phyloP scores from a whole-genome alignment of 2,329 filamentous ascomycete species.

The Pseudogymnoascus destructans region DNA sequence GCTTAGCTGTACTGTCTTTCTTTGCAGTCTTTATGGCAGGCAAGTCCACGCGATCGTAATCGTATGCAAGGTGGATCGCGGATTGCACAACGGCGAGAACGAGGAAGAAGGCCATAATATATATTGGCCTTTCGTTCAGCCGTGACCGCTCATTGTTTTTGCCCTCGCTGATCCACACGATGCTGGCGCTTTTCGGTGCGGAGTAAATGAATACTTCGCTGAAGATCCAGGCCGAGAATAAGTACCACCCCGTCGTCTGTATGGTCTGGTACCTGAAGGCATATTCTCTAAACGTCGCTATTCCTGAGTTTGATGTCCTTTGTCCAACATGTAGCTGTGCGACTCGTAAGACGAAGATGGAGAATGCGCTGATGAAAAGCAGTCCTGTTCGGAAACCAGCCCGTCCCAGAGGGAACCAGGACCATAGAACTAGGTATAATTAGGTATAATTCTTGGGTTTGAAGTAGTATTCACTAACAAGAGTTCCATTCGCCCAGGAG shows the following conservation, averaged over 20 bases:
- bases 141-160: conserved; percentile 58
- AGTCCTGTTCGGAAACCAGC: conserved; percentile 62
- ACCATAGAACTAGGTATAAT: conserved; percentile 49
- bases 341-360: conserved; percentile 75
- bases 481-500: conserved; percentile 56
- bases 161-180: conserved; percentile 61
- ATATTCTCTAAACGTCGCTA: conserved; percentile 48
- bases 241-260: conserved; percentile 64
- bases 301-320: conserved; percentile 56
- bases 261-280: conserved; percentile 43
- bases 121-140: conserved; percentile 78
- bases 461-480: conserved; percentile 27
- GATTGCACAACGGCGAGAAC: conserved; percentile 59
- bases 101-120: conserved; percentile 58
- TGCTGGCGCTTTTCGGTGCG: conserved; percentile 41
- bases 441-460: conserved; percentile 12
- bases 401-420: conserved; percentile 70
- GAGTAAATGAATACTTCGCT: conserved; percentile 71
- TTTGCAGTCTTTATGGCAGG: conserved; percentile 29
- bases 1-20: conserved; percentile 13
- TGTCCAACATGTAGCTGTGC: conserved; percentile 65
- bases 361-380: conserved; percentile 63
- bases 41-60: conserved; percentile 48
- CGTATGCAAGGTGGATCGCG: conserved; percentile 53
- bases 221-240: conserved; percentile 65